Evolutionary conservation across 345 rosid species (phyloP), one percentile per base, ranked within the genome.

Genomic region (Brassica incana): DNA sequence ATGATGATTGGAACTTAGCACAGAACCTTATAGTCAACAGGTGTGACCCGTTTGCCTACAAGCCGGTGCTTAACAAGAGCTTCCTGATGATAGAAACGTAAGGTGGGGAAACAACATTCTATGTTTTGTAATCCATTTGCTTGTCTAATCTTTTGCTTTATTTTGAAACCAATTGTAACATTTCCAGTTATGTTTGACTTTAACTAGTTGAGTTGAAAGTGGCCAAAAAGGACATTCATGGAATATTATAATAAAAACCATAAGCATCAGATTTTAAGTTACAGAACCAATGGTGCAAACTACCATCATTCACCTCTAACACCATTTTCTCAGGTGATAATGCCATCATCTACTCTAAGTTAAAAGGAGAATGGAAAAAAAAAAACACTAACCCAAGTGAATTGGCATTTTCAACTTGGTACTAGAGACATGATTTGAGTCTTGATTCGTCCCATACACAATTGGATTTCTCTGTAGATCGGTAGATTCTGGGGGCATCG

Each of bases 361-460:
- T 65, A 54, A 72, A 38, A 65, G 3, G 73, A 66, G 72, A 38
- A 58, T 64, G 18, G 71, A 43, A 30, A n/a, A 43, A 58, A 66
- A 16, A 65, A 14, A 32, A 48, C 35, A 14, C 7, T 32, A 65
- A 58, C 36, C 52, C 38, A 48, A 59, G 45, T 33, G 78, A 73
- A 12, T 12, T 23, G 12, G 78, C 43, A 43, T 73, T 50, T 78
- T 80, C 78, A 88, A 32, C 91, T 87, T 7, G 98, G 99, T 73
- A 96, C 87, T 2, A 93, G 86, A 52, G 98, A 91, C 80, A 96
- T 79, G 79, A 96, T 92, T 82, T 93, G 99, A 16, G 92, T 91
- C 89, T 93, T 93, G 83, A 96, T 89, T 78, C 88, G 89, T 72
- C 99, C 98, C 98, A 96, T 92, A 73, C 95, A 90, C 81, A 78